These are phyloP conservation scores for Cynara cardunculus DNA, from an alignment of 129 eudicot genomes.

Conservation along the genomic window DNA sequence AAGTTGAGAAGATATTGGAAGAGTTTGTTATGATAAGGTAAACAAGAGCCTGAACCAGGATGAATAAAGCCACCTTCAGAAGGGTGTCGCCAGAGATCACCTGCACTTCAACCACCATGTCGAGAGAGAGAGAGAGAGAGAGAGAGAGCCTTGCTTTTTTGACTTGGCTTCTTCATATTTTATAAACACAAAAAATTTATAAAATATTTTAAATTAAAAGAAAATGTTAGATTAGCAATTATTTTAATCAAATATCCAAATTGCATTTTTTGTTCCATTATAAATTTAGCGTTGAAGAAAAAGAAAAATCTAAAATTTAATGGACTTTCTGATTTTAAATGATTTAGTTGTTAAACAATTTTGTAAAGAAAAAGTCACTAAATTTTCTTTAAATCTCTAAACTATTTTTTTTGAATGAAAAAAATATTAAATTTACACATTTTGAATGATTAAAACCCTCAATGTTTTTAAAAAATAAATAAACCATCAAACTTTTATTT, in stretches of 20 bases:
- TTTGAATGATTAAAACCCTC: no score
- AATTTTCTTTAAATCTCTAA: no score
- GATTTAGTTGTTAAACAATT: no score
- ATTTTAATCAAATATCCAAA: background rate
- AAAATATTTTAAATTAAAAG: background rate
- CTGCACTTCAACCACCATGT: conserved; percentile 13
- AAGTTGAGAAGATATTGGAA: conserved; percentile 40
- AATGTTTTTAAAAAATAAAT: no score
- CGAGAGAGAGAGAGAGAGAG: background rate
- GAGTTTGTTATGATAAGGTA: conserved; percentile 37
- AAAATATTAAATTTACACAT: no score
- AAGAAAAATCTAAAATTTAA: no score
- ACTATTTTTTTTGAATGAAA: no score
- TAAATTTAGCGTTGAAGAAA: background rate
- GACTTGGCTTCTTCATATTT: background rate
- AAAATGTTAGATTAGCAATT: background rate
- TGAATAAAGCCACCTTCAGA: conserved; percentile 31
- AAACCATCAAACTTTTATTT: no score
- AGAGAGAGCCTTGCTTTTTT: background rate
- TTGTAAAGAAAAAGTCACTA: no score
- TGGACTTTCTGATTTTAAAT: no score
- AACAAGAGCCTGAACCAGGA: conserved; percentile 33
- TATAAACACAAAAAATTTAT: background rate
- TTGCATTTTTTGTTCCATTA: background rate
- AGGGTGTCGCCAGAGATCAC: conserved; percentile 19